Conservation (phyloP, 2,329 filamentous ascomycete species). For the Tolypocladium tropicale region DNA sequence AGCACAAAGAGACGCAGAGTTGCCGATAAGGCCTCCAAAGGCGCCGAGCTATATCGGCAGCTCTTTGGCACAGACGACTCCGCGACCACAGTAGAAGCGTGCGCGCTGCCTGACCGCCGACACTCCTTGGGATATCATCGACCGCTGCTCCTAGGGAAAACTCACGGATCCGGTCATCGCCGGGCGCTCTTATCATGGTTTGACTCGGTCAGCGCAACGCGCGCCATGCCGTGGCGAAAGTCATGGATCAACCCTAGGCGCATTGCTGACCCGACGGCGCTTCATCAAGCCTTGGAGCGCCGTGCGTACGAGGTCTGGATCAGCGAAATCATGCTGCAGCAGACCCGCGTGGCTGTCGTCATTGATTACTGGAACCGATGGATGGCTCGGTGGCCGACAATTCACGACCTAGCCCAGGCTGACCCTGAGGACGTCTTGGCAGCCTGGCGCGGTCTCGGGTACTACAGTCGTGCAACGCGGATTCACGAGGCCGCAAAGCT, state of each 20-base stretch:
- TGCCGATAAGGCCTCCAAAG: not conserved
- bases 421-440: slow-evolving; percentile 43
- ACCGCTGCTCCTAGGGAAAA: slow-evolving; percentile 34
- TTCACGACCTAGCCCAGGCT: slow-evolving; percentile 44
- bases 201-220: slow-evolving; percentile 31
- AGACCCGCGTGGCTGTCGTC: slow-evolving; percentile 52
- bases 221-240: slow-evolving; percentile 51
- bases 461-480: slow-evolving; percentile 53
- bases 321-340: slow-evolving; percentile 57
- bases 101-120: slow-evolving; percentile 6
- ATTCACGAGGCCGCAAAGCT: slow-evolving; percentile 46
- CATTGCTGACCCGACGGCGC: slow-evolving; percentile 16
- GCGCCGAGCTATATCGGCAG: not conserved
- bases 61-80: slow-evolving; percentile 4
- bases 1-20: slow-evolving; percentile 5
- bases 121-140: slow-evolving; percentile 31
- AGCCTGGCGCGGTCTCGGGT: slow-evolving; percentile 51
- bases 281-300: slow-evolving; percentile 33
- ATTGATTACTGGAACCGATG: slow-evolving; percentile 54
- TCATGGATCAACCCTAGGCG: slow-evolving; percentile 38
- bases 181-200: slow-evolving; percentile 40
- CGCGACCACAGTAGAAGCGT: slow-evolving; percentile 4
- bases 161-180: slow-evolving; percentile 20
- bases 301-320: slow-evolving; percentile 59
- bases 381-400: slow-evolving; percentile 51